phyloP scores from a whole-genome alignment of 1,284 basidiomycete species.

The Tylopilus orsonianus region DNA sequence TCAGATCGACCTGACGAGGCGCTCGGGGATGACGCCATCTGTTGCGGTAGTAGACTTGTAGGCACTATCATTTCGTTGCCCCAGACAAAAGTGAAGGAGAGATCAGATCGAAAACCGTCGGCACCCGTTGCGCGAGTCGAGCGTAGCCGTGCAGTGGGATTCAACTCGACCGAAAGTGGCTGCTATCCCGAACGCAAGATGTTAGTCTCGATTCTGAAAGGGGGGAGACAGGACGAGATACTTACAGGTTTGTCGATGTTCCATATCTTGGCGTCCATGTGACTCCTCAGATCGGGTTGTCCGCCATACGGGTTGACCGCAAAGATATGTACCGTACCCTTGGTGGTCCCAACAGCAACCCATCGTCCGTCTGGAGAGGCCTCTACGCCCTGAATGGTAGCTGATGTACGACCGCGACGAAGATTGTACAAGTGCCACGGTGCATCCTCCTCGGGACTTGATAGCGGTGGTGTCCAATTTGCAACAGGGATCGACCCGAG shows the following conservation, averaged over 20 bases:
- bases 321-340: conserved; percentile 72
- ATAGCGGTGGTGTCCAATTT: conserved; percentile 3
- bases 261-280: conserved; percentile 56
- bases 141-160: conserved; percentile 59
- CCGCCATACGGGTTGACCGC: conserved; percentile 78
- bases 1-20: conserved; percentile 36
- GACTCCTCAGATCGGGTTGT: conserved; percentile 60
- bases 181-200: conserved; percentile 36
- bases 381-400: conserved; percentile 56
- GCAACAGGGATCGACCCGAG: conserved; percentile 2
- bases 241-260: conserved; percentile 55
- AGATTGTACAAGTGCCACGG: conserved; percentile 70
- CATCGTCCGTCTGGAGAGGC: conserved; percentile 69
- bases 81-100: conserved; percentile 57
- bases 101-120: conserved; percentile 39
- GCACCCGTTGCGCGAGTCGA: conserved; percentile 34
- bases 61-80: conserved; percentile 38
- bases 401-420: conserved; percentile 69
- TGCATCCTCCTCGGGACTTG: conserved; percentile 25
- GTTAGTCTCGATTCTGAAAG: conserved; percentile 4
- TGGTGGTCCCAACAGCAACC: conserved; percentile 66
- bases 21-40: conserved; percentile 33
- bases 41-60: conserved; percentile 39
- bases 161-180: conserved; percentile 52
- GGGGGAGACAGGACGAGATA: conserved; percentile 7